Percentiles rank a stretch among this genome's conserved stretches.
Evolutionary conservation across 2,329 filamentous ascomycete species (phyloP).

Genomic region (Knufia fluminis): DNA sequence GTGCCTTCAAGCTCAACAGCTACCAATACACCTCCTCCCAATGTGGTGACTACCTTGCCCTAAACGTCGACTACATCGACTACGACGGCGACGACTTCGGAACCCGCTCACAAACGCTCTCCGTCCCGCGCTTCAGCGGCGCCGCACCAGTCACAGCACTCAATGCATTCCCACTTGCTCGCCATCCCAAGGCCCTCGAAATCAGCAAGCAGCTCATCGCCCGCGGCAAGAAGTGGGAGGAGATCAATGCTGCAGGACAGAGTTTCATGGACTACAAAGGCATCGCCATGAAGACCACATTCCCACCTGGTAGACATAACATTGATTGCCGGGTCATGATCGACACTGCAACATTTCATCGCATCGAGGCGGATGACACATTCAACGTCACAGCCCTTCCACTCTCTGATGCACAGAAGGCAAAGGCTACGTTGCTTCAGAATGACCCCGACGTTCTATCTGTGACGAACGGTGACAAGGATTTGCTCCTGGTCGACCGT

Average conservation of each 20-base stretch:
- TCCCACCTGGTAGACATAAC: conserved; percentile 28
- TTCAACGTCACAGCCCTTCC: conserved; percentile 3
- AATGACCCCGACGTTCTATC: conserved; percentile 41
- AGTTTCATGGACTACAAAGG: conserved; percentile 78
- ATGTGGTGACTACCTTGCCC: conserved; percentile 65
- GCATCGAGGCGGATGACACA: conserved; percentile 48
- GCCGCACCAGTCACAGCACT: conserved; percentile 73
- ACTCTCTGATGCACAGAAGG: conserved; percentile 27
- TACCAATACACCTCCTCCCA: conserved; percentile 52
- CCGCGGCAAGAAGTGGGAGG: conserved; percentile 79
- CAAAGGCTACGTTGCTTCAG: conserved; percentile 9
- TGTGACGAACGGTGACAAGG: conserved; percentile 45
- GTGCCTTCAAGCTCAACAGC: conserved; percentile 65
- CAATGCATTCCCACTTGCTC: conserved; percentile 65
- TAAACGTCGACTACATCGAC: conserved; percentile 73
- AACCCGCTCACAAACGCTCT: conserved; percentile 58
- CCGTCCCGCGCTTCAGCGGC: conserved; percentile 68
- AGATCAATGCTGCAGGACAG: conserved; percentile 66
- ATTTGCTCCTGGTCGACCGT: conserved; percentile 44
- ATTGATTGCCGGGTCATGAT: conserved; percentile 88
- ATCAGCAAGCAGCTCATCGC: conserved; percentile 61
- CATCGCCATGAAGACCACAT: conserved; percentile 59
- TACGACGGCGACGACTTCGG: conserved; percentile 84
- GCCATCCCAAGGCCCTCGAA: conserved; percentile 62
- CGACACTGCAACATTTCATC: conserved; percentile 70